Evolutionary conservation across 163 green algal genomes (phyloP).

Genomic region (Scenedesmus sp.): DNA sequence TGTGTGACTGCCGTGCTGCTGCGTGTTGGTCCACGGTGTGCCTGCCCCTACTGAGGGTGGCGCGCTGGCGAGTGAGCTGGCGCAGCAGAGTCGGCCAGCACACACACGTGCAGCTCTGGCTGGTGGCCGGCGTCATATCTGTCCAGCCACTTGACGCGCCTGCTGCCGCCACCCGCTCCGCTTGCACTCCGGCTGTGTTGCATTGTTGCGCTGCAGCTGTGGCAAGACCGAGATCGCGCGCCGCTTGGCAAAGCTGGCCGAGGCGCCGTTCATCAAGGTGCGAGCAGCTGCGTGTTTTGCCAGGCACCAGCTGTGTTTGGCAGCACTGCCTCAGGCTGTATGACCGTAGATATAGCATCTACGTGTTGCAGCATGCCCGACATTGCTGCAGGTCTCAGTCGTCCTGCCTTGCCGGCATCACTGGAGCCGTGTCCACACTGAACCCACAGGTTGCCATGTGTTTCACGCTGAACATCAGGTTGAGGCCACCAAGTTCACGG

Average conservation of each 20-base stretch:
- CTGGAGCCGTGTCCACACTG: not conserved
- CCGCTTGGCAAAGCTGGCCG: conserved; percentile 94
- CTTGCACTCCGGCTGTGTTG: not conserved
- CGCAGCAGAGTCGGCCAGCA: no score
- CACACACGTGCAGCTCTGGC: not conserved
- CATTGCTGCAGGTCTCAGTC: no score
- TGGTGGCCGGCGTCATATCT: not conserved
- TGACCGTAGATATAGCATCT: no score
- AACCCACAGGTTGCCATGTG: not conserved
- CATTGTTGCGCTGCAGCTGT: conserved; percentile 64
- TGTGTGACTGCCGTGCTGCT: no score
- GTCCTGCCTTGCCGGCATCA: no score
- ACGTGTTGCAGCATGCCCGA: no score
- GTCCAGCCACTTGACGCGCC: not conserved
- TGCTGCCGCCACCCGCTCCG: not conserved
- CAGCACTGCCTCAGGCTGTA: no score
- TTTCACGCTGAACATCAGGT: conserved; percentile 48
- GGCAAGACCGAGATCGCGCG: conserved; percentile 99
- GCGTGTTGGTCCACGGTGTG: no score
- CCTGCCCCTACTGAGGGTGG: no score
- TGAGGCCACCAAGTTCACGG: conserved; percentile 98
- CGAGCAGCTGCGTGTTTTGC: no score
- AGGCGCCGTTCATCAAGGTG: conserved; percentile 98
- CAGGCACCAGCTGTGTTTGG: no score
- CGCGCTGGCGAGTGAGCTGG: no score